Evolutionary conservation across 495 filamentous ascomycete genomes (phyloP).

Genomic region (Penicillium bovifimosum): DNA sequence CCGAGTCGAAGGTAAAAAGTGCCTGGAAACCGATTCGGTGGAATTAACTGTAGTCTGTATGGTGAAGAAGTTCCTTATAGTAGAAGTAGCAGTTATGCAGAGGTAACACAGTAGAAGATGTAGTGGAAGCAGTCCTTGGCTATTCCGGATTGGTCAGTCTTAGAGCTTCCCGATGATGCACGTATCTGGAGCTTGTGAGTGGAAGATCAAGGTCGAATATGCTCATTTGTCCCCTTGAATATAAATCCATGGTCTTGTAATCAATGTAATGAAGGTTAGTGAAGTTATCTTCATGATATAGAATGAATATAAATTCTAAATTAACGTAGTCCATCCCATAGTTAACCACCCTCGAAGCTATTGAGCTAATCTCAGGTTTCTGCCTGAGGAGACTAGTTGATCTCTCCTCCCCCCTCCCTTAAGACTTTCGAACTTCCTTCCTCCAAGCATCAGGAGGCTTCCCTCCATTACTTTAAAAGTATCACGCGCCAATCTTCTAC

Average conservation of each 20-base stretch:
- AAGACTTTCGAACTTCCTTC: conserved; percentile 2
- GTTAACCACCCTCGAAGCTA: not conserved
- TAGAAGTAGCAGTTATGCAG: no score
- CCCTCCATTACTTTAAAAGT: conserved; percentile 1
- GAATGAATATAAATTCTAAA: not conserved
- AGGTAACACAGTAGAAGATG: not conserved
- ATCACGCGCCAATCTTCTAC: conserved; percentile 1
- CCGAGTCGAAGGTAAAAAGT: not conserved
- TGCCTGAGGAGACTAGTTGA: conserved; percentile 5
- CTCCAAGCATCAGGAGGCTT: conserved; percentile 1
- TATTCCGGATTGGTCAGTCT: conserved; percentile 4
- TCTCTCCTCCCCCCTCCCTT: not conserved
- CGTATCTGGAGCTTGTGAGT: not conserved
- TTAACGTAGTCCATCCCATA: not conserved
- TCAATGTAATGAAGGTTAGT: not conserved
- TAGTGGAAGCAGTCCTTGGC: not conserved
- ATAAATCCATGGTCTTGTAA: not conserved
- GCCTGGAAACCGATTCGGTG: not conserved
- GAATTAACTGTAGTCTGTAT: not conserved
- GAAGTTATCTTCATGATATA: no score
- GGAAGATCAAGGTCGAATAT: not conserved
- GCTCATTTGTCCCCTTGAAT: not conserved
- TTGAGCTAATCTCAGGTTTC: conserved; percentile 3
- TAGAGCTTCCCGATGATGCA: conserved; percentile 1
- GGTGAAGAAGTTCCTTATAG: no score